Evolutionary conservation across 2,329 filamentous ascomycete genomes (phyloP).

Genomic region (Stagonosporopsis vannaccii): DNA sequence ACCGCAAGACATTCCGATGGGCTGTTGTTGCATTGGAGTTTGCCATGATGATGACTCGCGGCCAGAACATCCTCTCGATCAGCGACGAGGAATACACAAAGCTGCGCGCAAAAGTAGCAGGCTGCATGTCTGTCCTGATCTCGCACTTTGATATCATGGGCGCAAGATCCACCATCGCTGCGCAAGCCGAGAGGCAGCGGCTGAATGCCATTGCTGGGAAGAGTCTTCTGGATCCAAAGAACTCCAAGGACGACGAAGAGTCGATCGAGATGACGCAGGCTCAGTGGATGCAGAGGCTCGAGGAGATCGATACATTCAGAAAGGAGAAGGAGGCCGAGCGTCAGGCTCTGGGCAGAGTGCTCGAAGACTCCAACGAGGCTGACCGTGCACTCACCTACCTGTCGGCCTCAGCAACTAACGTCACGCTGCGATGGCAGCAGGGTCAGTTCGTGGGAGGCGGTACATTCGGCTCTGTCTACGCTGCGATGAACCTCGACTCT

Average conservation of each 20-base stretch:
- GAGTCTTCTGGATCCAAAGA: constrained; percentile 79
- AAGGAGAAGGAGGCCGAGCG: constrained; percentile 83
- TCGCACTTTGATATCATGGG: constrained; percentile 99
- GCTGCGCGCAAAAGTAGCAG: constrained; percentile 86
- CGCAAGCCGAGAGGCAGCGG: constrained; percentile 90
- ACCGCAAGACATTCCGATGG: constrained; percentile 97
- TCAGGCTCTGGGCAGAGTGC: constrained; percentile 84
- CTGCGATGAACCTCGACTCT: constrained; percentile 95
- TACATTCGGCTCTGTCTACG: constrained; percentile 97
- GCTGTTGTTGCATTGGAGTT: constrained; percentile 95
- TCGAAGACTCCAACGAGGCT: constrained; percentile 94
- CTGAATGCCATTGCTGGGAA: constrained; percentile 81
- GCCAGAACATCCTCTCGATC: constrained; percentile 89
- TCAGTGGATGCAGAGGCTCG: constrained; percentile 76
- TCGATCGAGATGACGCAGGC: constrained; percentile 76
- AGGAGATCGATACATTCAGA: constrained; percentile 78
- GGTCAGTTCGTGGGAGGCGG: constrained; percentile 97
- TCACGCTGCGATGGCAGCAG: constrained; percentile 97
- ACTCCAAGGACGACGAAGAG: constrained; percentile 81
- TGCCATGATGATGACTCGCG: constrained; percentile 95
- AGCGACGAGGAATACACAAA: constrained; percentile 86
- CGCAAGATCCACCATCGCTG: constrained; percentile 88
- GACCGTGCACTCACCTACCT: constrained; percentile 93
- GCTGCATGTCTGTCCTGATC: constrained; percentile 96
- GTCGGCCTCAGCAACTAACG: constrained; percentile 92